These are phyloP conservation scores for Maudiozyma bulderi DNA, from an alignment of 805 yeast species.

Conservation along the genomic window DNA sequence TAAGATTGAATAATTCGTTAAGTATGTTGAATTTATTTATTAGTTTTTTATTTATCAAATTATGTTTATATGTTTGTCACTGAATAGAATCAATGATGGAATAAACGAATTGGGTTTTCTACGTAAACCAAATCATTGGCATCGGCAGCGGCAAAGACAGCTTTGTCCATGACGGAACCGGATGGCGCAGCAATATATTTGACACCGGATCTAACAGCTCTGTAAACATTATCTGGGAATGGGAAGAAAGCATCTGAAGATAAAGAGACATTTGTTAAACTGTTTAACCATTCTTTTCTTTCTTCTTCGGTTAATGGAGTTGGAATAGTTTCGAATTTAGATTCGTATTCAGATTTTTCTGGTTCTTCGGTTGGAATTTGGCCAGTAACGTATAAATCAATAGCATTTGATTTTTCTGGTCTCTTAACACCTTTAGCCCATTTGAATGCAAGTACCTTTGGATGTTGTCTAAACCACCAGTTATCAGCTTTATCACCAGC, in stretches of 20 bases:
- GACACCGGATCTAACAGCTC: conserved; percentile 95
- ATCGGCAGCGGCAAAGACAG: conserved; percentile 92
- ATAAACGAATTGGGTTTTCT: conserved; percentile 92
- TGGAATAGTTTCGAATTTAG: conserved; percentile 79
- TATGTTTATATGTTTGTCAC: too few species aligned
- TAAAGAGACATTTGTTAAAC: conserved; percentile 76
- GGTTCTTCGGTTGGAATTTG: conserved; percentile 90
- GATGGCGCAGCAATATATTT: conserved; percentile 92
- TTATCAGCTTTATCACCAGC: conserved; percentile 99
- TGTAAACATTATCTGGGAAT: conserved; percentile 96
- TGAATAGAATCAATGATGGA: conserved; percentile 64
- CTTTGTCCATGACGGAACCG: conserved; percentile 95
- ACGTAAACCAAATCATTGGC: conserved; percentile 81
- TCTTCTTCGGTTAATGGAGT: conserved; percentile 71
- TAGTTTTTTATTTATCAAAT: too few species aligned
- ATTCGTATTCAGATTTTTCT: conserved; percentile 83
- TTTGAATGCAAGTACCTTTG: conserved; percentile 80
- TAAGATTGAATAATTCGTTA: too few species aligned
- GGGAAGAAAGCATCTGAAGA: conserved; percentile 99
- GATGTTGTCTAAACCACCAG: conserved; percentile 99
- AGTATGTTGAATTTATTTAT: too few species aligned
- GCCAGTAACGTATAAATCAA: conserved; percentile 82
- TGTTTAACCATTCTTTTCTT: conserved; percentile 74
- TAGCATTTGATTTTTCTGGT: conserved; percentile 97
- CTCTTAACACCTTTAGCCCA: conserved; percentile 98